phyloP scores from a whole-genome alignment of 495 filamentous ascomycete species.

The Trichoderma gamsii region DNA sequence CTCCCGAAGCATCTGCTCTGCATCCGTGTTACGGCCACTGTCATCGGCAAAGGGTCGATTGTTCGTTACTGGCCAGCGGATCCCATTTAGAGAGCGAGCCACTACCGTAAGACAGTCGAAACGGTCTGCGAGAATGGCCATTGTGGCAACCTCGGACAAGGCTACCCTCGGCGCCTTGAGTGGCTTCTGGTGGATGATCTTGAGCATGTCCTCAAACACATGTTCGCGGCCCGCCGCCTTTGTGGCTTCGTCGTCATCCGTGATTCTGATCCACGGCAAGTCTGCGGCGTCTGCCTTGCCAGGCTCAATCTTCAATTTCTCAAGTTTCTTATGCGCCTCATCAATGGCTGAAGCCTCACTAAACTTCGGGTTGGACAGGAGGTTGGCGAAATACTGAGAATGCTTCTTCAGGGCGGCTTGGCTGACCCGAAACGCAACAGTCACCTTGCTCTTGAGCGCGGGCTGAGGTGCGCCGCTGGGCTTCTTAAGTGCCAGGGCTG shows the following conservation, averaged over 20 bases:
- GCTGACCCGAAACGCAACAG: slow-evolving; percentile 35
- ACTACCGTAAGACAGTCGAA: slow-evolving; percentile 51
- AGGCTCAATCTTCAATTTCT: slow-evolving; percentile 36
- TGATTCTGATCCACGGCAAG: slow-evolving; percentile 50
- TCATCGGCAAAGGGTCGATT: slow-evolving; percentile 36
- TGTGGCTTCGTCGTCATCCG: slow-evolving; percentile 55
- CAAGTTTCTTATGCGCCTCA: slow-evolving; percentile 36
- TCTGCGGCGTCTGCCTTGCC: slow-evolving; percentile 38
- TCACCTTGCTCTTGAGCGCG: slow-evolving; percentile 28
- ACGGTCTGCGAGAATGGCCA: slow-evolving; percentile 61
- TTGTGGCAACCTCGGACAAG: slow-evolving; percentile 51
- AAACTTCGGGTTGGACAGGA: slow-evolving; percentile 47
- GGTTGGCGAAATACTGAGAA: slow-evolving; percentile 54
- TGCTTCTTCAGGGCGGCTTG: slow-evolving; percentile 35
- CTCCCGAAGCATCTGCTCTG: slow-evolving; percentile 55
- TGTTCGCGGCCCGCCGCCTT: slow-evolving; percentile 41
- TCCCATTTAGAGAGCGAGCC: slow-evolving; percentile 39
- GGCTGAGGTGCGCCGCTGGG: slow-evolving; percentile 18
- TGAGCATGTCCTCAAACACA: slow-evolving; percentile 52
- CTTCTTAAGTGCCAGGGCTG: slow-evolving; percentile 14
- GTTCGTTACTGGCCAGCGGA: slow-evolving; percentile 43
- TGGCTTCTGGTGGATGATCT: slow-evolving; percentile 48
- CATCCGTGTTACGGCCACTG: slow-evolving; percentile 27
- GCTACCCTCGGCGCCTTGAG: slow-evolving; percentile 29
- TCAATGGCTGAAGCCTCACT: slow-evolving; percentile 44